phyloP scores from a whole-genome alignment of 495 filamentous ascomycete species.

The Talaromyces trachyspermus region DNA sequence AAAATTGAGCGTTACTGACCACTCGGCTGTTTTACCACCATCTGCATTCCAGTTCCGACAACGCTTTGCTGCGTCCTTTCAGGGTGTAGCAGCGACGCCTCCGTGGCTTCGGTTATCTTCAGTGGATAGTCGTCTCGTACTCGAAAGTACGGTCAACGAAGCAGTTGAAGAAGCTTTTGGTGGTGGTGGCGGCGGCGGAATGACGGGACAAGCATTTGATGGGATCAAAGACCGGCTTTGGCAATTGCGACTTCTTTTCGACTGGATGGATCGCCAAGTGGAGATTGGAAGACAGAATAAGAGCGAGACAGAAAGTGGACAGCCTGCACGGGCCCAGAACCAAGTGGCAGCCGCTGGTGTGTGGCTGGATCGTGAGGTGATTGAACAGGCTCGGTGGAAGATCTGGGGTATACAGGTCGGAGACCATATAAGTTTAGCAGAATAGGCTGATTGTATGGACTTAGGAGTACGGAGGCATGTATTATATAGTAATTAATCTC shows the following conservation, averaged over 20 bases:
- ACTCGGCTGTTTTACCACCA: constrained; percentile 62
- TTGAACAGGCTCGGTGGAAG: constrained; percentile 38
- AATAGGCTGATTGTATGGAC: too few relatives aligned
- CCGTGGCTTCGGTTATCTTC: constrained; percentile 51
- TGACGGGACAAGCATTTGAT: constrained; percentile 24
- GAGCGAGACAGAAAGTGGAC: background rate
- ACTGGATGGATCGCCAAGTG: constrained; percentile 59
- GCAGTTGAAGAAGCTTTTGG: constrained; percentile 36
- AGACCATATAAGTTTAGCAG: too few relatives aligned
- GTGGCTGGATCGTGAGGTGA: constrained; percentile 35
- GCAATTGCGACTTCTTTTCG: constrained; percentile 71
- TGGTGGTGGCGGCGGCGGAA: constrained; percentile 10
- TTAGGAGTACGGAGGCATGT: too few relatives aligned
- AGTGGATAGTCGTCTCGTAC: constrained; percentile 69
- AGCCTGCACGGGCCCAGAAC: background rate
- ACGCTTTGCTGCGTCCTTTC: constrained; percentile 25
- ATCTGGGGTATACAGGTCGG: constrained; percentile 52
- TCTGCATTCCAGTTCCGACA: constrained; percentile 30
- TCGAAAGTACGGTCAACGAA: constrained; percentile 56
- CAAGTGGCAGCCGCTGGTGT: constrained; percentile 12
- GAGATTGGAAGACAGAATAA: constrained; percentile 27
- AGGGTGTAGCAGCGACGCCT: constrained; percentile 33
- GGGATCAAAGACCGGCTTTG: constrained; percentile 56
- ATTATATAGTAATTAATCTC: too few relatives aligned
- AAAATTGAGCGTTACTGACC: constrained; percentile 67